These are phyloP conservation scores for Pseudevernia furfuracea DNA, from an alignment of 495 filamentous ascomycete genomes.

Conservation along the genomic window DNA sequence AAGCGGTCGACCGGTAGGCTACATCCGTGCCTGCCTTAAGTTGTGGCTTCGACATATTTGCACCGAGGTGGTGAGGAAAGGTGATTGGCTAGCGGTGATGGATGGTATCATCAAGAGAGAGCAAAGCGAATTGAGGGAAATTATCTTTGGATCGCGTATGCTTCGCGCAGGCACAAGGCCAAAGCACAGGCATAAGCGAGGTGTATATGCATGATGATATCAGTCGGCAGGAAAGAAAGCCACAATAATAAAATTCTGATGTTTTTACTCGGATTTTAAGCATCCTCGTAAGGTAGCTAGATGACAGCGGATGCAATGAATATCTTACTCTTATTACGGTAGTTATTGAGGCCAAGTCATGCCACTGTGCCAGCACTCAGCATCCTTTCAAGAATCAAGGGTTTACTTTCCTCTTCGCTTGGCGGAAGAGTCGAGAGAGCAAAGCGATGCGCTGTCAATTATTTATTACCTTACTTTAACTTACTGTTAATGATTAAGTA, in stretches of 20 bases:
- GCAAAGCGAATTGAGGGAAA: neutral
- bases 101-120: neutral
- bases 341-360: too few species aligned
- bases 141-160: neutral
- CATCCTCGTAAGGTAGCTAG: too few species aligned
- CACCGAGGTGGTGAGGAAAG: neutral
- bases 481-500: too few species aligned
- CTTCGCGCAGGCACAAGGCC: neutral
- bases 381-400: too few species aligned
- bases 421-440: neutral
- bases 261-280: too few species aligned
- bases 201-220: neutral
- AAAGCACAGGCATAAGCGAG: neutral
- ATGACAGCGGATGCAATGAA: too few species aligned
- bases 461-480: too few species aligned
- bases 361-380: too few species aligned
- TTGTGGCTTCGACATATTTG: neutral
- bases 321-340: too few species aligned
- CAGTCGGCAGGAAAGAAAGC: neutral
- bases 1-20: neutral
- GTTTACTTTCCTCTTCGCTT: neutral
- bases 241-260: too few species aligned
- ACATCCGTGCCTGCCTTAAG: constrained; percentile 1
- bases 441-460: constrained; percentile 18
- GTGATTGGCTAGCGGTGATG: neutral